phyloP scores from a whole-genome alignment of 176 grass and related monocot species.

The Cenchrus fungigraminus region DNA sequence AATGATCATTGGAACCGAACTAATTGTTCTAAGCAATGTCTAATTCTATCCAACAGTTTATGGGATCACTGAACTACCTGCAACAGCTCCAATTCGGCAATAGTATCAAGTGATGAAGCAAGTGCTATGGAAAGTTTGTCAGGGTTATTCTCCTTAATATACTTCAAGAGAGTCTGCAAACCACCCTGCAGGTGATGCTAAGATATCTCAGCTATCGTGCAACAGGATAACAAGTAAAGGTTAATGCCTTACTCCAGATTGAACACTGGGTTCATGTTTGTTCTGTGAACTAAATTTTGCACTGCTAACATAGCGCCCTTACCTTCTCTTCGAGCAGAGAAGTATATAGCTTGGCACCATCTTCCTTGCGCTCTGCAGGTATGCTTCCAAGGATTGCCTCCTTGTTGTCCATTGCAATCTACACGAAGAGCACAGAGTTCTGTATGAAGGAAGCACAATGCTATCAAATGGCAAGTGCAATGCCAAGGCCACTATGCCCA shows the following conservation, averaged over 20 bases:
- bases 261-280: neutral
- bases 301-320: neutral
- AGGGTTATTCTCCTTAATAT: constrained; percentile 78
- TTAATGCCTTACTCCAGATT: neutral
- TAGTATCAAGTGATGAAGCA: constrained; percentile 81
- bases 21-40: constrained; percentile 12
- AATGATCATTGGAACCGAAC: constrained; percentile 8
- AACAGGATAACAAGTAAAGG: neutral
- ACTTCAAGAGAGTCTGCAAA: constrained; percentile 68
- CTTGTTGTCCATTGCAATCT: constrained; percentile 85
- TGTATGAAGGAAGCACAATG: constrained; percentile 20
- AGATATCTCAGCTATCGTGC: constrained; percentile 37
- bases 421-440: constrained; percentile 28
- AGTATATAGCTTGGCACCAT: constrained; percentile 72
- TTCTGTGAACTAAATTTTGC: constrained; percentile 1
- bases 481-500: neutral
- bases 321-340: constrained; percentile 87
- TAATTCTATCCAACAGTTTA: constrained; percentile 5
- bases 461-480: constrained; percentile 21
- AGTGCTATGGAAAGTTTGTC: constrained; percentile 87
- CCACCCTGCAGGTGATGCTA: constrained; percentile 62
- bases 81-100: constrained; percentile 84
- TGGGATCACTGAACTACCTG: constrained; percentile 55
- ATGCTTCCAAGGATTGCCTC: constrained; percentile 75
- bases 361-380: constrained; percentile 68